phyloP scores from a whole-genome alignment of 176 grass and related monocot genomes.

The Stipa capillata region DNA sequence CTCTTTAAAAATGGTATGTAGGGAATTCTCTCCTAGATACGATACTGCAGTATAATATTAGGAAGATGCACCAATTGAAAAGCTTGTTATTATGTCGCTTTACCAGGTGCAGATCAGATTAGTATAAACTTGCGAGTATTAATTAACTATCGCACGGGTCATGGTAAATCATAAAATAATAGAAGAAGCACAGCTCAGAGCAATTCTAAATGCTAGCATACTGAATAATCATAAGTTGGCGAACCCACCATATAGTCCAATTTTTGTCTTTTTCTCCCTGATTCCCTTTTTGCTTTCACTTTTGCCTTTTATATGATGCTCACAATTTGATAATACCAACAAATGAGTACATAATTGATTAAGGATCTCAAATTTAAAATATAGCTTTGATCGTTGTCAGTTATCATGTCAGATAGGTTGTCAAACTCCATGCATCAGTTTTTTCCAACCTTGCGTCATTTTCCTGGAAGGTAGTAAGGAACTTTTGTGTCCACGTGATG shows the following conservation, averaged over 20 bases:
- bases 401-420: constrained; percentile 22
- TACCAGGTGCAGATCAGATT: background rate
- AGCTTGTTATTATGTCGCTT: constrained; percentile 10
- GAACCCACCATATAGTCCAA: background rate
- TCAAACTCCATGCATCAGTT: constrained; percentile 26
- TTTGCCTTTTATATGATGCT: background rate
- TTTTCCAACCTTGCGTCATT: constrained; percentile 19
- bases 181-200: background rate
- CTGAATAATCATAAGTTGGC: background rate
- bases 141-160: constrained; percentile 3
- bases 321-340: background rate
- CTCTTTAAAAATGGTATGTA: too few species aligned
- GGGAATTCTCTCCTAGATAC: too few species aligned
- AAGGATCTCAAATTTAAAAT: constrained; percentile 12
- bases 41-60: constrained; percentile 18
- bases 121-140: background rate
- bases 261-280: background rate
- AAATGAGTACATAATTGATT: background rate
- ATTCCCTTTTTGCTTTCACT: background rate
- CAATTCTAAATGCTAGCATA: background rate
- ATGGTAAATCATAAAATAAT: constrained; percentile 6
- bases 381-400: constrained; percentile 12
- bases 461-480: constrained; percentile 25
- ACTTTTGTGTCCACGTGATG: constrained; percentile 8
- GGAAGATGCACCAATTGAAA: background rate